A percentile compares a stretch with the other conserved stretches of the same genome.
Evolutionary conservation across 2,329 filamentous ascomycete species (phyloP).

Genomic region (Nectriaceae sp.): DNA sequence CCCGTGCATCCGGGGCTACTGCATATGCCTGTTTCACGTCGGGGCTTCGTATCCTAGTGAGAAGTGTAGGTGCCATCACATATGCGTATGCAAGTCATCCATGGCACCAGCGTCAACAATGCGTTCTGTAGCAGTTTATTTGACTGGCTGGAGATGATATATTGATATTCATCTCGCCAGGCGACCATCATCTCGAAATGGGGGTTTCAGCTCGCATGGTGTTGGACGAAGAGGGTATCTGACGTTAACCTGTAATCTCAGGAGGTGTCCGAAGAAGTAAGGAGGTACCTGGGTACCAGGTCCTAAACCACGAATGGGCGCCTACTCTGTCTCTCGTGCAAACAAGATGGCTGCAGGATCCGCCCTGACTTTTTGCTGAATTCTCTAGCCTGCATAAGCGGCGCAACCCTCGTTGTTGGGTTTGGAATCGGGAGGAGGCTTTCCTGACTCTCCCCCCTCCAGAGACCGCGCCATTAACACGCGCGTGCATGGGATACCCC

Average conservation of each 20-base stretch:
- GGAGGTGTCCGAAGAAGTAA: conserved; percentile 12
- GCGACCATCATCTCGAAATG: conserved; percentile 12
- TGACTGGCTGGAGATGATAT: conserved; percentile 20
- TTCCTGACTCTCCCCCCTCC: conserved; percentile 12
- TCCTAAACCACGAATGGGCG: conserved; percentile 24
- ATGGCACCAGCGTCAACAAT: conserved; percentile 18
- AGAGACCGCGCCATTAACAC: not conserved
- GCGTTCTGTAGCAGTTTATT: conserved; percentile 17
- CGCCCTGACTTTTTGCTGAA: conserved; percentile 22
- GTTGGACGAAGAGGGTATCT: conserved; percentile 4
- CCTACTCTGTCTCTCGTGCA: conserved; percentile 17
- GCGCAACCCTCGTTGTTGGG: conserved; percentile 19
- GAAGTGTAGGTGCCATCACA: conserved; percentile 14
- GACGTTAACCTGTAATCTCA: conserved; percentile 20
- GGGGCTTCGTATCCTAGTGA: conserved; percentile 16
- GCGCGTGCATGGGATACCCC: not conserved
- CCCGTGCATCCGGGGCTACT: conserved; percentile 19
- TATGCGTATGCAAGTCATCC: conserved; percentile 26
- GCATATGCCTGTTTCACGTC: conserved; percentile 19
- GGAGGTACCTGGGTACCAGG: not conserved
- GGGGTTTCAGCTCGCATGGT: conserved; percentile 22
- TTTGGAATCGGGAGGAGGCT: conserved; percentile 12
- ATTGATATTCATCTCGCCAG: conserved; percentile 27
- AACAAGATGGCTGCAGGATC: conserved; percentile 23
- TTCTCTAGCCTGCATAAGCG: conserved; percentile 34